These are phyloP conservation scores for Monosporozyma solicola DNA, from an alignment of 805 yeast species.

Conservation along the genomic window DNA sequence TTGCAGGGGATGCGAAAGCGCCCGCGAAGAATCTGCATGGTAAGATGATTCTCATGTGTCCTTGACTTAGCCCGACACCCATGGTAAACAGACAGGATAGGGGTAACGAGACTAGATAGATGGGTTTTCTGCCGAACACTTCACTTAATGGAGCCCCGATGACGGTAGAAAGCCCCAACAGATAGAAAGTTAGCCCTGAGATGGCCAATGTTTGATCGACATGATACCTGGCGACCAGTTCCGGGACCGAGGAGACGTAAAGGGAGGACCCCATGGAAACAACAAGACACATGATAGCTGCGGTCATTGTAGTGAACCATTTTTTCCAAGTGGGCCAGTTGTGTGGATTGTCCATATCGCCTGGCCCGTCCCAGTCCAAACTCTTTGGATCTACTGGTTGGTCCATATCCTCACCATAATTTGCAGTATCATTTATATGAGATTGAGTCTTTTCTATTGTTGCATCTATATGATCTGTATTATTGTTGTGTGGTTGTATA, in stretches of 20 bases:
- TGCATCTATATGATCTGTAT: background rate
- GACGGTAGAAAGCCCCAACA: conserved; percentile 66
- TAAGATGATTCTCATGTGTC: conserved; percentile 48
- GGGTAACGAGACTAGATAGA: conserved; percentile 53
- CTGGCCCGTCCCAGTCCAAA: conserved; percentile 53
- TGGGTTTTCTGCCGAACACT: conserved; percentile 55
- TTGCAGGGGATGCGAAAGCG: conserved; percentile 68
- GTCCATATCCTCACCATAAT: background rate
- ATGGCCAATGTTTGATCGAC: conserved; percentile 52
- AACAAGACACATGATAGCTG: conserved; percentile 56
- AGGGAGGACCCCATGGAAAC: conserved; percentile 71
- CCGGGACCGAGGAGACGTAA: conserved; percentile 56
- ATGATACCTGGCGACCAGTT: conserved; percentile 39
- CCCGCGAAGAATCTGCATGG: conserved; percentile 71
- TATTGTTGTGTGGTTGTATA: background rate
- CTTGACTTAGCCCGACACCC: conserved; percentile 61
- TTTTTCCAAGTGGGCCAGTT: conserved; percentile 59
- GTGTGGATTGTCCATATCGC: conserved; percentile 54
- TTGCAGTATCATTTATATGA: background rate
- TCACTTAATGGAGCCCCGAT: conserved; percentile 68
- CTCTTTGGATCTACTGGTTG: conserved; percentile 30
- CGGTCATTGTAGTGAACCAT: conserved; percentile 58
- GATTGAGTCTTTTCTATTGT: background rate
- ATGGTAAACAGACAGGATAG: conserved; percentile 60
- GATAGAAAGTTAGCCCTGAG: conserved; percentile 60